phyloP scores from a whole-genome alignment of 352 stramenopile species.

The Phytophthora europaea region DNA sequence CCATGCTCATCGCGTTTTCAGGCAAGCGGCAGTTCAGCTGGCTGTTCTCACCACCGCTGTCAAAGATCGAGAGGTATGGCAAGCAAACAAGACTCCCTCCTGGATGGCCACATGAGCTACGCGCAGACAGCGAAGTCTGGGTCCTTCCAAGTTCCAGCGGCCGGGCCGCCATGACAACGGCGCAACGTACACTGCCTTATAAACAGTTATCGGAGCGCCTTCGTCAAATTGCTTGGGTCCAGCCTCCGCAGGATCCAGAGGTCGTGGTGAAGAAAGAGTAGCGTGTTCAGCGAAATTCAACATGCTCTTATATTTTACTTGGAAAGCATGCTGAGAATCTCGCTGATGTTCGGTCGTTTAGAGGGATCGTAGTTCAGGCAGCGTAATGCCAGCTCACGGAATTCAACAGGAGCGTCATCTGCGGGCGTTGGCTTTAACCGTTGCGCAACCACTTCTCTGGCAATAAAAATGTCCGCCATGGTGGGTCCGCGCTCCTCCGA shows the following conservation, averaged over 20 bases:
- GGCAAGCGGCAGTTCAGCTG: conserved; percentile 90
- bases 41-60: conserved; percentile 78
- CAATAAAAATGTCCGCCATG: conserved; percentile 74
- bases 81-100: conserved; percentile 66
- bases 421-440: conserved; percentile 52
- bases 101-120: conserved; percentile 75
- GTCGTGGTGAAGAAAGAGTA: conserved; percentile 27
- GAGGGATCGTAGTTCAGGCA: conserved; percentile 66
- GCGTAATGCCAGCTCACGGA: conserved; percentile 46
- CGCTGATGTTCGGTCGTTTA: conserved; percentile 48
- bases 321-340: conserved; percentile 52
- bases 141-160: conserved; percentile 88
- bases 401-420: conserved; percentile 55
- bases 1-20: conserved; percentile 85
- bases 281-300: conserved; percentile 7
- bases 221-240: conserved; percentile 64
- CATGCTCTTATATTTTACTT: conserved; percentile 34
- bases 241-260: conserved; percentile 44
- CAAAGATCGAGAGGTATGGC: conserved; percentile 73
- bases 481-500: conserved; percentile 56
- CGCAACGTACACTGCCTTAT: conserved; percentile 76
- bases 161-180: conserved; percentile 82
- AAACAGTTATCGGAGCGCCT: conserved; percentile 72
- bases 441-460: conserved; percentile 55
- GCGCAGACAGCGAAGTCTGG: conserved; percentile 77